Base-by-base conservation (phyloP, 2,329 filamentous ascomycete genomes). In the Huntiella savannae region DNA sequence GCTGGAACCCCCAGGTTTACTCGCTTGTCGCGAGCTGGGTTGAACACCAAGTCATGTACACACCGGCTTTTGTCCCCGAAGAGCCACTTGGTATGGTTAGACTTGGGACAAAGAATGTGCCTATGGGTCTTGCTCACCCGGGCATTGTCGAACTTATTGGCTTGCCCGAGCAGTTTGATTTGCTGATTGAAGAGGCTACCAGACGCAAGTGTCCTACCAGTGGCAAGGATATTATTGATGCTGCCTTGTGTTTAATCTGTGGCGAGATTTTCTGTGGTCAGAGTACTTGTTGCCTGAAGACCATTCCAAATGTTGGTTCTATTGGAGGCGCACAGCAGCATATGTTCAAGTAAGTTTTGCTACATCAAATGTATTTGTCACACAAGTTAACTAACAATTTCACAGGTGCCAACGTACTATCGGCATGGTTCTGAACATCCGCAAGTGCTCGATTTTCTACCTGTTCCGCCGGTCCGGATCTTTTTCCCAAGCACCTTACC, bases 261-360 rank as follows among this genome's bases (percentile, higher is more conserved):
- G 88, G 91, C 33, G 86, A 87, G n/a, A 84, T 98, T 36, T 88
- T 95, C 62, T 98, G 91, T 62, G 85, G 82, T 7, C 91, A 98
- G 65, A 85, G 82, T 40, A 80, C 87, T 40, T 98, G 91, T 64
- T 98, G 91, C 59, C 75, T 83, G 57, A 77, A 77, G 54, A 68
- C 75, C 50, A 73, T 73, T 48, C 62, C 13, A 59, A 63, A 39
- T 65, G 64, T 45, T 55, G 59, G 45, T 66, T 63, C 70, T 52
- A 73, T 84, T 50, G 87, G 87, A 40, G 87, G 92, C 32, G 88
- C 83, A 52, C 87, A 88, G 60, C 84, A 92, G 63, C 91, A 98
- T 63, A 77, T 94, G 67, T 65, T 72, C 52, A 86, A 78, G 82
- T 92, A 69, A 63, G 79, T 72, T 32, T 36, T 36, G 10, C 8